A percentile compares a stretch with the other conserved stretches of the same genome.
phyloP scores from a whole-genome alignment of 1,139 yeast species.

The Spencermartinsiella ligniputridi region DNA sequence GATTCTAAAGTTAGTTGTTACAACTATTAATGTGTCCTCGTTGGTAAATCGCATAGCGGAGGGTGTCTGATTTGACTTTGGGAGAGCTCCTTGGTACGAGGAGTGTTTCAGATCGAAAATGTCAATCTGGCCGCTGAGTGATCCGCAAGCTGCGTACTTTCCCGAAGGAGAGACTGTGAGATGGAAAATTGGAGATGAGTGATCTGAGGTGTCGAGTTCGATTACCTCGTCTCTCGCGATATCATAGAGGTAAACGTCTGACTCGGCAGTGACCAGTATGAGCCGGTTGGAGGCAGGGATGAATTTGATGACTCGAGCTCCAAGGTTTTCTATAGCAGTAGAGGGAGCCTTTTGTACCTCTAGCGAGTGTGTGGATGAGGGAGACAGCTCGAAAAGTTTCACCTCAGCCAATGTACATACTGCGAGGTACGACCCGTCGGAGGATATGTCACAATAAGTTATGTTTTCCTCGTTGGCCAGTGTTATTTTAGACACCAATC shows the following conservation, averaged over 20 bases:
- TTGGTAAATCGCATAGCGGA: conserved; percentile 59
- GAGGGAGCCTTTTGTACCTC: conserved; percentile 32
- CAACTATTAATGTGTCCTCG: conserved; percentile 52
- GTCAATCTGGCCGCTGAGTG: conserved; percentile 66
- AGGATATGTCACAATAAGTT: conserved; percentile 62
- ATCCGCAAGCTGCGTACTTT: conserved; percentile 48
- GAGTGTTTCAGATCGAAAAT: conserved; percentile 36
- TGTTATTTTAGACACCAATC: conserved; percentile 60
- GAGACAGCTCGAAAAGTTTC: conserved; percentile 58
- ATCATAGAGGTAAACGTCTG: conserved; percentile 53
- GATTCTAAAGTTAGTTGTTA: conserved; percentile 70
- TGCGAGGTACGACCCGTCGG: conserved; percentile 60
- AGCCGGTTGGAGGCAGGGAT: conserved; percentile 41
- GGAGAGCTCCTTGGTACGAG: conserved; percentile 27
- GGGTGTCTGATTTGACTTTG: conserved; percentile 50
- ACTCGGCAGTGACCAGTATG: conserved; percentile 59
- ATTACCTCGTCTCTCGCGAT: conserved; percentile 26
- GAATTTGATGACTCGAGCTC: conserved; percentile 50
- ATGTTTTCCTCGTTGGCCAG: conserved; percentile 80
- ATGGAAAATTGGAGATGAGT: conserved; percentile 15
- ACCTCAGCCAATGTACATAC: conserved; percentile 69
- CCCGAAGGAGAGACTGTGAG: conserved; percentile 46
- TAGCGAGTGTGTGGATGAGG: conserved; percentile 15
- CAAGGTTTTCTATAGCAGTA: conserved; percentile 41
- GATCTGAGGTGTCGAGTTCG: conserved; percentile 28